Evolutionary conservation across 2,329 filamentous ascomycete genomes (phyloP).

Genomic region (Apiospora kogelbergensis): DNA sequence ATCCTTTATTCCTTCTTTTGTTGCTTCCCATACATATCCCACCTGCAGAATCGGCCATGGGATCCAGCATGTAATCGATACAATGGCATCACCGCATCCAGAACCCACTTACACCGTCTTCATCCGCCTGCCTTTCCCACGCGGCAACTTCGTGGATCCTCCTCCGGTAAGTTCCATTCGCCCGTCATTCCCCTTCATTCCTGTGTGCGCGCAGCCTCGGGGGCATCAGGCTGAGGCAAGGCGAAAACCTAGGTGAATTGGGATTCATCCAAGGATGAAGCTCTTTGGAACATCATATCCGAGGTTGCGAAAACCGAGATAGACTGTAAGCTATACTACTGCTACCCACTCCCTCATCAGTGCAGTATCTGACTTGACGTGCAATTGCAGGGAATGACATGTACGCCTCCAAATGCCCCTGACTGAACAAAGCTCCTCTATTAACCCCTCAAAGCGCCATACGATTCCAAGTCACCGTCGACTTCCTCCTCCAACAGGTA

Average conservation of each 20-base stretch:
- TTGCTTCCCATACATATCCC: background rate
- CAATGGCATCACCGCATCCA: conserved; percentile 33
- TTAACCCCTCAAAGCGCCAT: conserved; percentile 55
- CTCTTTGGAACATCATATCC: conserved; percentile 87
- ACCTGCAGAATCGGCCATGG: background rate
- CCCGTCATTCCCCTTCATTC: conserved; percentile 1
- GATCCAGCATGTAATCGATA: conserved; percentile 7
- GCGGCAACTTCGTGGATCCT: conserved; percentile 87
- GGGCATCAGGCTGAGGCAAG: conserved; percentile 12
- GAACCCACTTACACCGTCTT: conserved; percentile 72
- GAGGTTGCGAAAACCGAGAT: conserved; percentile 79
- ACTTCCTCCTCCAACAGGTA: conserved; percentile 89
- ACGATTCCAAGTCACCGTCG: conserved; percentile 79
- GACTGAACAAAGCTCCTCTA: conserved; percentile 6
- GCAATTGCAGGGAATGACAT: conserved; percentile 66
- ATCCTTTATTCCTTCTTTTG: conserved; percentile 2
- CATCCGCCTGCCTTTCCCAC: conserved; percentile 83
- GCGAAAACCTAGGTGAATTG: conserved; percentile 69
- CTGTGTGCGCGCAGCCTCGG: conserved; percentile 15
- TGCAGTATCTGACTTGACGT: background rate
- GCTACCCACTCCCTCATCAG: background rate
- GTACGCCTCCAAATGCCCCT: conserved; percentile 47
- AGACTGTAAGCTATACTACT: conserved; percentile 63
- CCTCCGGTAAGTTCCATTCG: conserved; percentile 62
- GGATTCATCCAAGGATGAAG: conserved; percentile 83